A percentile compares a stretch with the other conserved stretches of the same genome.
Evolutionary conservation across 257 asterid genomes (phyloP).

Genomic region (Solanum okadae): DNA sequence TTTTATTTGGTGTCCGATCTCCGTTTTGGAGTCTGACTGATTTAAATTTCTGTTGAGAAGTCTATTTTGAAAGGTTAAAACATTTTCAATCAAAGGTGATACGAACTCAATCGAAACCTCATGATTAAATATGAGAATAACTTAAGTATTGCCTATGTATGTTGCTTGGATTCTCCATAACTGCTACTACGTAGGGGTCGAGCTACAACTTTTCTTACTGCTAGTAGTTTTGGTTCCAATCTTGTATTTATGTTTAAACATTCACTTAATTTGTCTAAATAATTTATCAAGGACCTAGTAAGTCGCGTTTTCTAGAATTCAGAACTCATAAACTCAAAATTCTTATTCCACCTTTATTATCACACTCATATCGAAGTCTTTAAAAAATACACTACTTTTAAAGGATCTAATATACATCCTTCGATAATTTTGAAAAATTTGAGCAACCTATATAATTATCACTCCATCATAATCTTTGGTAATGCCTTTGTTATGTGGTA

Average conservation of each 20-base stretch:
- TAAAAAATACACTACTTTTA: not conserved
- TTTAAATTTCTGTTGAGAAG: accelerated
- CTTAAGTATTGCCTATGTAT: not conserved
- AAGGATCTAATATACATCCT: not conserved
- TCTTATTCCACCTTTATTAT: not conserved
- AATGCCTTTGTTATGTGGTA: not conserved
- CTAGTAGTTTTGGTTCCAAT: not conserved
- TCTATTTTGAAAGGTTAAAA: not conserved
- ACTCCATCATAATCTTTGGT: not conserved
- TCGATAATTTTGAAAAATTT: not conserved
- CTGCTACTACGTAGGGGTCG: not conserved
- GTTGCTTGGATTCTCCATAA: not conserved
- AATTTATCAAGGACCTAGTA: not conserved
- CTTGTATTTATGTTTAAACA: not conserved
- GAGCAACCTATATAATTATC: not conserved
- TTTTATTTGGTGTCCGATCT: not conserved
- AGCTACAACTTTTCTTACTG: not conserved
- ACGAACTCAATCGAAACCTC: not conserved
- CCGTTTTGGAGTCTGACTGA: accelerated
- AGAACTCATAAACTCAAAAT: not conserved
- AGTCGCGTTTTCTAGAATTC: not conserved
- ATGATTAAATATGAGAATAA: not conserved
- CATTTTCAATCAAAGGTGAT: not conserved
- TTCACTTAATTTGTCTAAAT: not conserved
- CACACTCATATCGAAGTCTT: not conserved